Evolutionary conservation across 495 filamentous ascomycete genomes (phyloP), one percentile per base, ranked within the genome.

Genomic region (Neurospora sp.): DNA sequence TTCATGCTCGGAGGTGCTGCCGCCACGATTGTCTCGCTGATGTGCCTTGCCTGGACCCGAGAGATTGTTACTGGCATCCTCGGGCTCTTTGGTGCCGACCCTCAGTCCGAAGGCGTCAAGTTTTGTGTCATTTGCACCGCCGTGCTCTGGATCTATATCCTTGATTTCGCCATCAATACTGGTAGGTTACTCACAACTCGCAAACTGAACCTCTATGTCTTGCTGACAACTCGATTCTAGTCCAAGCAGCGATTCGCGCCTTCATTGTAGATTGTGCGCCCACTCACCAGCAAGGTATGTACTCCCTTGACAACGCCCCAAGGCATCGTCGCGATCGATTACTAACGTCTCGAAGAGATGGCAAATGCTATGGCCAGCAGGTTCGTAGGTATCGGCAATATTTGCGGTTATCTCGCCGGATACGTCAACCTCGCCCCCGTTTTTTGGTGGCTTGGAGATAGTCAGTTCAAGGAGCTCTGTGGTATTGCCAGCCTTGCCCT

Each of bases 131-230:
- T 94, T 72, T 82, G 92, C 23, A 83, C 90, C 39, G 94, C 94
- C 6, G 92, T 94, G n/a, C 78, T 93, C 37, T 89, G 91, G 79
- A 91, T 97, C 74, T 97, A 93, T 81, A 85, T 94, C 38, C 85
- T 97, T 39, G 94, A 97, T 80, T 94, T 97, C 80, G 86, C 94
- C 42, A 94, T 97, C 81, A 97, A 97, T 80, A 93, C 93, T n/a
- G 91, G 92, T 93, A 85, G 75, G 87, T 78, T 31, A 71, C 20
- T 16, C 1, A 16, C 31, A 31, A 14, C 14, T 10, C 20, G 6
- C 62, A 48, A 66, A 35, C 54, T 59, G n/a, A 20, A 38, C 37
- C 6, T 35, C 5, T 31, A 18, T 72, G 38, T 59, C 72, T 11
- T 72, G 69, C 73, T 70, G 54, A 73, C 37, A 38, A 38, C 37